These are phyloP conservation scores for Zasmidium citrigriseum DNA, from an alignment of 2,329 filamentous ascomycete genomes.

Conservation along the genomic window DNA sequence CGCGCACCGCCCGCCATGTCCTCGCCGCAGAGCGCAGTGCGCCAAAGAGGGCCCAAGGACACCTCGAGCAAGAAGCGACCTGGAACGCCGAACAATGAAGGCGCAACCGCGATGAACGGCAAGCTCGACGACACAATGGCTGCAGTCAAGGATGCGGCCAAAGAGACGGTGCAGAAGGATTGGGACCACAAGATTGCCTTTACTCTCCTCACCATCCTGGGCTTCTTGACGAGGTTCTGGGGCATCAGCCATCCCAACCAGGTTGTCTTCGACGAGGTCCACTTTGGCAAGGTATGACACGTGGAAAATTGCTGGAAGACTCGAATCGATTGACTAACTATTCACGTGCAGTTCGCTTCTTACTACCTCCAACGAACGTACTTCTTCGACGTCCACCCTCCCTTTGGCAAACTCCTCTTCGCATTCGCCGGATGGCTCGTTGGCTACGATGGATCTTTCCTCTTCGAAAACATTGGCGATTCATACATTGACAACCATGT, in stretches of 20 bases:
- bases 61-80: conserved; percentile 20
- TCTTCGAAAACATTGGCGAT: conserved; percentile 99
- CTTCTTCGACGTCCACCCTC: conserved; percentile 99
- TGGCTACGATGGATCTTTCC: conserved; percentile 93
- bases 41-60: conserved; percentile 23
- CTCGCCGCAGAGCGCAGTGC: conserved; percentile 17
- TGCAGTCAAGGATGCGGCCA: conserved; percentile 36
- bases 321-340: conserved; percentile 8
- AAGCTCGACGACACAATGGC: conserved; percentile 43
- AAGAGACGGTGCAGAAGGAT: conserved; percentile 50
- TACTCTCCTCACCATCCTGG: conserved; percentile 73
- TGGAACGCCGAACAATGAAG: conserved; percentile 23
- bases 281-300: conserved; percentile 89
- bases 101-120: conserved; percentile 20
- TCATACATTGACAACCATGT: conserved; percentile 97
- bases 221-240: conserved; percentile 92
- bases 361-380: conserved; percentile 95
- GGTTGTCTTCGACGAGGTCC: conserved; percentile 98
- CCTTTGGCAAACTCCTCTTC: conserved; percentile 96
- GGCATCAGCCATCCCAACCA: conserved; percentile 93
- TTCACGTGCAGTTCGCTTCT: conserved; percentile 49
- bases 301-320: not conserved
- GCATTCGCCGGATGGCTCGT: conserved; percentile 96
- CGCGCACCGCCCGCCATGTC: conserved; percentile 9
- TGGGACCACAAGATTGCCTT: conserved; percentile 84